phyloP scores from a whole-genome alignment of 306 rosid species.

The Benincasa hispida region DNA sequence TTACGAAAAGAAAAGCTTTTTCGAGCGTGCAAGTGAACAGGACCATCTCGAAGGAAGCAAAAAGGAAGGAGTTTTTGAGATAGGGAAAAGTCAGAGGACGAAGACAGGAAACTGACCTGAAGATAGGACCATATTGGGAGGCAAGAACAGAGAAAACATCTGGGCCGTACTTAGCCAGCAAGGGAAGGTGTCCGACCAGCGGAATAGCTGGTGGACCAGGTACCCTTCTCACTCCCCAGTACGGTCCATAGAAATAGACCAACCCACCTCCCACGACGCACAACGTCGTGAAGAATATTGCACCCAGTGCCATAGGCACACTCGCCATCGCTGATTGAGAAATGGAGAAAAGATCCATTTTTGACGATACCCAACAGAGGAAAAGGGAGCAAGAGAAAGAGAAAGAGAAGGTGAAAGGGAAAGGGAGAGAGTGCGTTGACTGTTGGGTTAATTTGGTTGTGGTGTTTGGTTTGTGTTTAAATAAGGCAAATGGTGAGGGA shows the following conservation, averaged over 20 bases:
- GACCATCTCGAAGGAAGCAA: too few species aligned
- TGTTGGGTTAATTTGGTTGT: not conserved
- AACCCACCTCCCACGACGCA: conserved; percentile 31
- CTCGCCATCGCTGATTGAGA: conserved; percentile 12
- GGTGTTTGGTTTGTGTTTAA: not conserved
- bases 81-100: not conserved
- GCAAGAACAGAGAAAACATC: conserved; percentile 83
- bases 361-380: not conserved
- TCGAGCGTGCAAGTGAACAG: conserved; percentile 2
- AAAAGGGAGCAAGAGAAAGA: conserved; percentile 1
- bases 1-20: not conserved
- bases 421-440: conserved; percentile 6
- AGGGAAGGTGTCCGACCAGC: conserved; percentile 78
- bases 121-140: conserved; percentile 79
- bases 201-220: conserved; percentile 87
- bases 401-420: not conserved
- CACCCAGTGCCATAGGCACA: conserved; percentile 13
- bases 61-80: not conserved
- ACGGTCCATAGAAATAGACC: conserved; percentile 52
- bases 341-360: not conserved
- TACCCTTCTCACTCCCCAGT: conserved; percentile 70
- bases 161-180: conserved; percentile 75
- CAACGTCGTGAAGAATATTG: conserved; percentile 28
- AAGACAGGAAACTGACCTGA: conserved; percentile 41
- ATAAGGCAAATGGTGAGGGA: not conserved